Base-by-base conservation (phyloP, 805 yeast species). In the Yamadazyma laniorum region DNA sequence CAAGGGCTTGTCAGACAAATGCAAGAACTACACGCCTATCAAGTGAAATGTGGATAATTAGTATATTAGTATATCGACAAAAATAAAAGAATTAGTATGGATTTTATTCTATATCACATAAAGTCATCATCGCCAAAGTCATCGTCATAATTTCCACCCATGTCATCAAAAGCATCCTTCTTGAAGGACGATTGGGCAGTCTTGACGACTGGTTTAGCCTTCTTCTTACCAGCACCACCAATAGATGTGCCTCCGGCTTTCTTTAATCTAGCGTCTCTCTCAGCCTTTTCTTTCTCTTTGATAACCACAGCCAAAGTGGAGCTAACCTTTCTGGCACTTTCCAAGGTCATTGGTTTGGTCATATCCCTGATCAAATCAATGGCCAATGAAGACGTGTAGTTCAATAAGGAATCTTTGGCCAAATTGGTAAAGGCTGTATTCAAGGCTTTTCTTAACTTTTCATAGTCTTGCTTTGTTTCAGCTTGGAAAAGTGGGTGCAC, bases 141-240 rank as follows among this genome's bases (percentile, higher is more conserved):
- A 51, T 72, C 79, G 9, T 21, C 23, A 50, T 61, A 74, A 51
- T 69, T 71, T 47, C 67, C 72, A 48, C 67, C 72, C 58, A 76
- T 65, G 44, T 75, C 85, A 48, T 78, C 79, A 27, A 73, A 71
- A 35, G 67, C 69, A 53, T 82, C 88, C 63, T 83, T 82, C 72
- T 82, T 85, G 65, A 74, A 74, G 4, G 65, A 58, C 23, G 65
- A 61, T 34, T 64, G 65, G 45, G 67, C 78, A 36, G 85, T 70
- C 59, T 82, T 83, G 31, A 87, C 83, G 40, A 79, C 64, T 40
- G 86, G 83, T 64, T 85, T 84, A 42, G 88, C 96, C 79, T 90
- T 91, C 79, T 85, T 84, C 77, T 90, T 89, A 65, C 95, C 95
- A 26, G 95, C 93, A 59, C 96, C 96, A 53, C 95, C 95, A 17